Conservation (phyloP, 108 stramenopile genomes). For the Chaetoceros tenuissimus region DNA sequence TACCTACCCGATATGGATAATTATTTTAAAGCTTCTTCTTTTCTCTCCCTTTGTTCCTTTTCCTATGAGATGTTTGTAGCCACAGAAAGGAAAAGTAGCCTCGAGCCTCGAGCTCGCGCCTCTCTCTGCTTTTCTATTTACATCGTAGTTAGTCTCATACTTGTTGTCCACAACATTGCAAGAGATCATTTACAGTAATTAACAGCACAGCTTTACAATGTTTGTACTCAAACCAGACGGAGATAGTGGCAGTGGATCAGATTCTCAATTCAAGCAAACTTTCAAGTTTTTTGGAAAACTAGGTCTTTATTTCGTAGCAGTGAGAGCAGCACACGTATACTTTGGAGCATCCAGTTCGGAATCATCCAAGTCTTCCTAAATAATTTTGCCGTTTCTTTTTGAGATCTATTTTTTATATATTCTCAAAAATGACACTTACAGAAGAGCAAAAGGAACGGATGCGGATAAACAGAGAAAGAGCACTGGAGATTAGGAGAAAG, state of each 20-base stretch:
- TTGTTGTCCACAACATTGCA: too few species aligned
- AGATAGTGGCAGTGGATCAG: background rate
- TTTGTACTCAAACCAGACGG: background rate
- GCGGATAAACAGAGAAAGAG: constrained; percentile 59
- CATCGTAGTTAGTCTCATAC: too few species aligned
- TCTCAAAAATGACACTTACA: constrained; percentile 48
- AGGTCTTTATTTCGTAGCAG: constrained; percentile 53
- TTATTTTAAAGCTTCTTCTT: too few species aligned
- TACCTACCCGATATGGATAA: too few species aligned
- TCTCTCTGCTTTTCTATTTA: too few species aligned
- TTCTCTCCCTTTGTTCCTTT: too few species aligned
- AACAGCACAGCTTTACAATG: too few species aligned
- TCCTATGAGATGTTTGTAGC: too few species aligned
- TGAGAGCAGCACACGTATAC: constrained; percentile 65
- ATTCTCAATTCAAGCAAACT: background rate
- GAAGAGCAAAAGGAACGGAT: constrained; percentile 69
- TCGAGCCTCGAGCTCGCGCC: too few species aligned
- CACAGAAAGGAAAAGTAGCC: too few species aligned
- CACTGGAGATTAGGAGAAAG: constrained; percentile 48
- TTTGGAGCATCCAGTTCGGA: constrained; percentile 36
- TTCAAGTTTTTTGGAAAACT: constrained; percentile 56
- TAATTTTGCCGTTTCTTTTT: constrained; percentile 3
- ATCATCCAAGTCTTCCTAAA: constrained; percentile 10
- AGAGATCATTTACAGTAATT: too few species aligned
- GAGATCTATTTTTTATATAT: background rate